Percentiles rank a stretch among this genome's conserved stretches.
These are phyloP conservation scores for Diospyros kaki DNA, from an alignment of 148 eudicot species.

Conservation along the genomic window DNA sequence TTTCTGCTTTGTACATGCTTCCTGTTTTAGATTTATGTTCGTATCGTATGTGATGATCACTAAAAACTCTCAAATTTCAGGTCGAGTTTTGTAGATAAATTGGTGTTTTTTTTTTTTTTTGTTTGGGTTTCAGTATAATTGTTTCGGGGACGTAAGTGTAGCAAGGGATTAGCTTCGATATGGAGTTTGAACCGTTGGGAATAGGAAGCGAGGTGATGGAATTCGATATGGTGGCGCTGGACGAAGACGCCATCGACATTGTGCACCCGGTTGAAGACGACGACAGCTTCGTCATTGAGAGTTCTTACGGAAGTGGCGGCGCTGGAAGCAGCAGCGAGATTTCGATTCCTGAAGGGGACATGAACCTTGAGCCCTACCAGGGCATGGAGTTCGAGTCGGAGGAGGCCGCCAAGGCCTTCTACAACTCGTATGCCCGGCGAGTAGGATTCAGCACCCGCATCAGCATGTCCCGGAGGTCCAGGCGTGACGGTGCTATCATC, in stretches of 20 bases:
- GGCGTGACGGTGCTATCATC: conserved; percentile 41
- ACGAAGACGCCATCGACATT: conserved; percentile 9
- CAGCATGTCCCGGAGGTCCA: conserved; percentile 21
- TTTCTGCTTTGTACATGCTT: not conserved
- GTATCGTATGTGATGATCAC: too few species aligned
- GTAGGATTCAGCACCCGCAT: conserved; percentile 56
- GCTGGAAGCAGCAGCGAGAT: conserved; percentile 2
- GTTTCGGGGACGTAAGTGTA: not conserved
- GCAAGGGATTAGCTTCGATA: not conserved
- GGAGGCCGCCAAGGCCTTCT: conserved; percentile 56
- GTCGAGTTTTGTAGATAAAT: too few species aligned
- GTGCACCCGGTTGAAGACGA: conserved; percentile 8
- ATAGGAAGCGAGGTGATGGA: conserved; percentile 11
- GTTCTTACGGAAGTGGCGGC: conserved; percentile 10
- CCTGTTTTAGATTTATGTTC: not conserved
- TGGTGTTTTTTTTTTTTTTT: not conserved
- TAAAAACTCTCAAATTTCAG: too few species aligned
- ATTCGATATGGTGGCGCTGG: conserved; percentile 18
- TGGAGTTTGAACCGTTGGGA: conserved; percentile 20
- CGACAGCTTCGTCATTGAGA: not conserved
- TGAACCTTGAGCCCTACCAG: conserved; percentile 43
- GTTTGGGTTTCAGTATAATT: not conserved
- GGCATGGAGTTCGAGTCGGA: conserved; percentile 60
- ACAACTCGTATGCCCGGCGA: conserved; percentile 54
- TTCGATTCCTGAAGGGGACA: conserved; percentile 24